phyloP scores from a whole-genome alignment of 2,329 filamentous ascomycete species.

The Phialemonium atrogriseum region DNA sequence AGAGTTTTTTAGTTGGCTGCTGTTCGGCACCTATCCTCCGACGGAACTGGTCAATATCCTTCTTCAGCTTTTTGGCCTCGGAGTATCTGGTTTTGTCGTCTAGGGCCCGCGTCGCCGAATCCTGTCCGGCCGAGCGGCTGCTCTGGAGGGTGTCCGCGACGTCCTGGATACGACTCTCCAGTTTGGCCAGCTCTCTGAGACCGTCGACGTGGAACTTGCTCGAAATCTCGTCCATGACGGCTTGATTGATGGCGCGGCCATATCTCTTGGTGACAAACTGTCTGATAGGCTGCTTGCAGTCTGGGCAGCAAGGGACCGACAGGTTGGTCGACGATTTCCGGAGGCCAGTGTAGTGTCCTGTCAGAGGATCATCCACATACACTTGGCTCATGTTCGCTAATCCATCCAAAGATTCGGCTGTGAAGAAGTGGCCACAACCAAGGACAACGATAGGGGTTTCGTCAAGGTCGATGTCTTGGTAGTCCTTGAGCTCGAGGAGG shows the following conservation, averaged over 20 bases:
- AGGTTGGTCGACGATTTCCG: conserved; percentile 40
- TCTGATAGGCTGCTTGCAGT: conserved; percentile 50
- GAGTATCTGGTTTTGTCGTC: conserved; percentile 9
- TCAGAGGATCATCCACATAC: conserved; percentile 34
- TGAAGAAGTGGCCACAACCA: conserved; percentile 56
- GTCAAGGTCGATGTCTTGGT: conserved; percentile 48
- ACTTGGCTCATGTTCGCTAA: conserved; percentile 44
- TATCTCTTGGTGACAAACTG: conserved; percentile 45
- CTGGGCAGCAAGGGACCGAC: conserved; percentile 39
- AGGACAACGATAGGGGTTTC: conserved; percentile 54
- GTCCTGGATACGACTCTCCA: conserved; percentile 15
- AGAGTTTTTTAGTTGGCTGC: conserved; percentile 27
- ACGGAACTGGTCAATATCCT: conserved; percentile 13
- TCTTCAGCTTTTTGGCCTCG: conserved; percentile 9
- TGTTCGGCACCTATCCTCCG: conserved; percentile 18
- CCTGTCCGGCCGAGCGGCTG: not conserved
- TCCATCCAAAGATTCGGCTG: conserved; percentile 51
- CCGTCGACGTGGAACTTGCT: conserved; percentile 50
- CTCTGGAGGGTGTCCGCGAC: conserved; percentile 18
- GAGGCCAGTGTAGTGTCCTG: conserved; percentile 24
- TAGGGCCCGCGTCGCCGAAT: too few species aligned
- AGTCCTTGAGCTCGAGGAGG: conserved; percentile 43
- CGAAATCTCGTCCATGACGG: conserved; percentile 52
- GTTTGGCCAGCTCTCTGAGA: conserved; percentile 29
- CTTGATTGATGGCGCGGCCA: conserved; percentile 50